These are phyloP conservation scores for Zasmidium citrigriseum DNA, from an alignment of 2,329 filamentous ascomycete species.

Conservation along the genomic window DNA sequence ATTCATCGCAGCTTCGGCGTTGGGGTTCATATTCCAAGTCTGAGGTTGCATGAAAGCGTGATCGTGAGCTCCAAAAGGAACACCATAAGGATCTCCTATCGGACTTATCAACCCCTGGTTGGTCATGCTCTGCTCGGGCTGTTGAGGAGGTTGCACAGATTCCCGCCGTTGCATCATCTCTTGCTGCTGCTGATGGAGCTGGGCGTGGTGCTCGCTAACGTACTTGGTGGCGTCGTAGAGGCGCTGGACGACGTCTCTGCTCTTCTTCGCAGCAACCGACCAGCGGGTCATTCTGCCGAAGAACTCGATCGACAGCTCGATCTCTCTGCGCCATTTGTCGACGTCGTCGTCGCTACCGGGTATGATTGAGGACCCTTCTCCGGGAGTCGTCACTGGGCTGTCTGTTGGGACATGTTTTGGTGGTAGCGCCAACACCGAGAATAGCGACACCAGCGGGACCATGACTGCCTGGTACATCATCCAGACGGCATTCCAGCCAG, in stretches of 20 bases:
- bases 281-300: constrained; percentile 46
- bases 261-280: constrained; percentile 48
- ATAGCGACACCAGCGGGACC: constrained; percentile 74
- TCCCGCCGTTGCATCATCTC: constrained; percentile 13
- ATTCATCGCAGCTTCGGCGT: constrained; percentile 15
- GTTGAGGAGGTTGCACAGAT: background rate
- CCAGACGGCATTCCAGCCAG: constrained; percentile 80
- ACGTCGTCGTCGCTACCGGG: constrained; percentile 33
- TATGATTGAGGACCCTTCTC: constrained; percentile 25
- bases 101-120: background rate
- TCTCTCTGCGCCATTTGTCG: constrained; percentile 43
- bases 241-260: constrained; percentile 42
- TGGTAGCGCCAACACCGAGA: constrained; percentile 39
- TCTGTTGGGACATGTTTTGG: constrained; percentile 3
- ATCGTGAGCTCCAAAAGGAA: background rate
- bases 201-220: constrained; percentile 28
- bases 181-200: constrained; percentile 25
- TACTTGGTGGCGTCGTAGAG: constrained; percentile 43
- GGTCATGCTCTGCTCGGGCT: background rate
- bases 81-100: background rate
- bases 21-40: constrained; percentile 9
- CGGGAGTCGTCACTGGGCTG: constrained; percentile 56
- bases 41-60: constrained; percentile 1
- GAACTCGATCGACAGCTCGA: constrained; percentile 45
- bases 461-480: constrained; percentile 79